Evolutionary conservation across 2,329 filamentous ascomycete species (phyloP).

Genomic region (Aurifilum marmelostoma): DNA sequence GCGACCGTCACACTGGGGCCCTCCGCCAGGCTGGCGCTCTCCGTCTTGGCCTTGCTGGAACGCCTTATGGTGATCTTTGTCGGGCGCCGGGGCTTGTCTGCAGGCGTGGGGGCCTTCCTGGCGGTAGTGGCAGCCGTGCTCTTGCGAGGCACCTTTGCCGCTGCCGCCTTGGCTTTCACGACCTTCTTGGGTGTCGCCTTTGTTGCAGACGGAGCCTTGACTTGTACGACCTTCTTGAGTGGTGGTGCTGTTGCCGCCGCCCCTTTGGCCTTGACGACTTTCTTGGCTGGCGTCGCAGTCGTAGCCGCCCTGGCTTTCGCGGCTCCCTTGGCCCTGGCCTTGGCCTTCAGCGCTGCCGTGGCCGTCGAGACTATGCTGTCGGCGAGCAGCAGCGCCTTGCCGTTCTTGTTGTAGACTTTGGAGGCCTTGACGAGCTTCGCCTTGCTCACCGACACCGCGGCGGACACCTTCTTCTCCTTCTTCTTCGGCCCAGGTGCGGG

Average conservation of each 20-base stretch:
- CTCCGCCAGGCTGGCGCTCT: conserved; percentile 12
- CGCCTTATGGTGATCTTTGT: conserved; percentile 9
- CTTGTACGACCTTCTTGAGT: conserved; percentile 1
- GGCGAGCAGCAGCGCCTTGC: conserved; percentile 28
- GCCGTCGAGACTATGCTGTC: conserved; percentile 24
- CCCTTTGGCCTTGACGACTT: neutral
- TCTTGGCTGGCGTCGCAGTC: too few relatives aligned
- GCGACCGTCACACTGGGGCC: neutral
- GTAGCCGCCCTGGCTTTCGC: conserved; percentile 7
- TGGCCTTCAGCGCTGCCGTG: conserved; percentile 14
- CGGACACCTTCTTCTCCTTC: conserved; percentile 6
- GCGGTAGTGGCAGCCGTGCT: neutral
- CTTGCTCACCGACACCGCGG: conserved; percentile 24
- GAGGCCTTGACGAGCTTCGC: conserved; percentile 26
- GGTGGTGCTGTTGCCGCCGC: neutral
- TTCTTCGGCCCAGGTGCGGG: conserved; percentile 35
- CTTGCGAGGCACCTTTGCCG: too few relatives aligned
- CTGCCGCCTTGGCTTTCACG: too few relatives aligned
- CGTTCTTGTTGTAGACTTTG: conserved; percentile 29
- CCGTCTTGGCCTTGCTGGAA: conserved; percentile 13
- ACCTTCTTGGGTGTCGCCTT: conserved; percentile 7
- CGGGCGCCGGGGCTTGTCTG: conserved; percentile 7
- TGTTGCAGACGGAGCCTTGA: neutral
- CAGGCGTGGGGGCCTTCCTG: conserved; percentile 8
- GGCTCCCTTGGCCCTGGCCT: conserved; percentile 7